Conservation (phyloP, 352 stramenopile species). For the Thraustochytrium sp. region DNA sequence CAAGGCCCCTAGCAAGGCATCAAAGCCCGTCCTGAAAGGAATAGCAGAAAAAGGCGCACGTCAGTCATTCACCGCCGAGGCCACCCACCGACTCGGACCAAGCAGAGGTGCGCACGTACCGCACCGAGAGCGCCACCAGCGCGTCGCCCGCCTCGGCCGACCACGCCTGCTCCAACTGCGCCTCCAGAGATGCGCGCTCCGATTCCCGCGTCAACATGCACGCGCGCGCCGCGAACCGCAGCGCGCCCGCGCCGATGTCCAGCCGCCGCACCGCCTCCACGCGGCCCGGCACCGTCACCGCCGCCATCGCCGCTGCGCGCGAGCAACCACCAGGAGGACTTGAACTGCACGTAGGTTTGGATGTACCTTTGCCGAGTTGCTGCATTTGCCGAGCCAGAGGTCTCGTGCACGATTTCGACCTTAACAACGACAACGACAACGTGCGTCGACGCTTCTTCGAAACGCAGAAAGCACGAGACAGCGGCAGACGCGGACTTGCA, state of each 20-base stretch:
- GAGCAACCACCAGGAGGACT: no score
- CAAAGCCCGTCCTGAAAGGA: slow-evolving; percentile 70
- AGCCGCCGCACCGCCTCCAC: background rate
- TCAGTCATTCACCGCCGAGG: background rate
- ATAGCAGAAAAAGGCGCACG: no score
- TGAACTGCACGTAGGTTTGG: no score
- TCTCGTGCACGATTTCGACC: no score
- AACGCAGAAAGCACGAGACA: no score
- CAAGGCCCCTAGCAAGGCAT: slow-evolving; percentile 67
- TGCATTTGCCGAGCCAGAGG: no score
- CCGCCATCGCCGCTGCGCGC: no score
- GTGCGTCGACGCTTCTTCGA: no score
- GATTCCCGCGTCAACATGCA: background rate
- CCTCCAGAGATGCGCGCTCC: background rate
- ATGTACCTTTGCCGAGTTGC: no score
- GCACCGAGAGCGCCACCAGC: background rate
- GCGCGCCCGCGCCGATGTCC: background rate
- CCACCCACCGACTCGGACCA: background rate
- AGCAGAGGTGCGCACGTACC: background rate
- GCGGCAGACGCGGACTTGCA: no score
- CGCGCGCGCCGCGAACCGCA: background rate
- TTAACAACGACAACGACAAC: no score
- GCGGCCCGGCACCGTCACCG: background rate
- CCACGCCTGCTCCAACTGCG: background rate
- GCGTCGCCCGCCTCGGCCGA: background rate